phyloP scores from a whole-genome alignment of 495 filamentous ascomycete species.

The Letharia columbiana region DNA sequence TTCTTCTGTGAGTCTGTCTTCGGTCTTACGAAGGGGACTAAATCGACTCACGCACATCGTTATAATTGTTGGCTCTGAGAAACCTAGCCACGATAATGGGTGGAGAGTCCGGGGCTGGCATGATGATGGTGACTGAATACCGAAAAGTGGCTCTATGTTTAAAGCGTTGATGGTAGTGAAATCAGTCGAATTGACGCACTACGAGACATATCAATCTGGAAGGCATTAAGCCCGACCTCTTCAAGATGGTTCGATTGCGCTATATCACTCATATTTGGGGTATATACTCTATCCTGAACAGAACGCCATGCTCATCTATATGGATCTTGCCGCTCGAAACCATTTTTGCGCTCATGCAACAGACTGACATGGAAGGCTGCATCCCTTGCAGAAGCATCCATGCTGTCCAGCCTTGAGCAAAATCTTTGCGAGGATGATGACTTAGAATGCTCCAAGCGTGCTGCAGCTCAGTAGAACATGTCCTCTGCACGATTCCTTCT shows the following conservation, averaged over 20 bases:
- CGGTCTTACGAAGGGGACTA: background rate
- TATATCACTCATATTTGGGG: constrained; percentile 2
- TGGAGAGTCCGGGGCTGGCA: constrained; percentile 40
- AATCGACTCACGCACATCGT: constrained; percentile 33
- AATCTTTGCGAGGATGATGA: background rate
- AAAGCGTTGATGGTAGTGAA: background rate
- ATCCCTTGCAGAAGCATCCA: background rate
- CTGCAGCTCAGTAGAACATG: constrained; percentile 37
- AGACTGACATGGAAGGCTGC: background rate
- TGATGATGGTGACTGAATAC: constrained; percentile 13
- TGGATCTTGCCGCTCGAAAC: background rate
- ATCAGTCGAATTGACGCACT: background rate
- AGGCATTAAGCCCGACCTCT: background rate
- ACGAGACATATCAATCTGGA: background rate
- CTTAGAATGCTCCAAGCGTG: background rate
- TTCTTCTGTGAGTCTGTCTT: background rate
- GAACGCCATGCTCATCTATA: background rate
- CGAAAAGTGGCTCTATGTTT: background rate
- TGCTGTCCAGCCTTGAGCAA: background rate
- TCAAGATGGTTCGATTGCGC: background rate
- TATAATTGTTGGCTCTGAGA: constrained; percentile 51
- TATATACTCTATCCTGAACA: constrained; percentile 7
- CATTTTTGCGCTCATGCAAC: background rate
- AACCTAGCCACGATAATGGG: constrained; percentile 53
- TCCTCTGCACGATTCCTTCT: constrained; percentile 43